Conservation (phyloP, 1,284 basidiomycete genomes). For the Pseudozyma pruni region DNA sequence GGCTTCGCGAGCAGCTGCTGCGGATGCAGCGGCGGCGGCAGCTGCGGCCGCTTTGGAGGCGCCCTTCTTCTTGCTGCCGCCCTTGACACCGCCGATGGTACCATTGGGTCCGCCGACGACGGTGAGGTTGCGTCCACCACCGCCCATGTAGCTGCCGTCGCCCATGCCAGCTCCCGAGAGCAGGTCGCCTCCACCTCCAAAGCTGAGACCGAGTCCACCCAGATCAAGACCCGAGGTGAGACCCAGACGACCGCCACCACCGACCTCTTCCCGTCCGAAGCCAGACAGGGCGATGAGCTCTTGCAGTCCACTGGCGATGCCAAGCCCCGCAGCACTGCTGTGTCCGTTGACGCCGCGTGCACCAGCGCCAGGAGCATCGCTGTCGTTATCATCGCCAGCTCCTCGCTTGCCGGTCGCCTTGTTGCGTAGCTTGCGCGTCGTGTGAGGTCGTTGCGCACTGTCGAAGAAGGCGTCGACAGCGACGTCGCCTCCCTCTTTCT, state of each 20-base stretch:
- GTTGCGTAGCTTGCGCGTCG: slow-evolving; percentile 66
- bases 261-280: slow-evolving; percentile 43
- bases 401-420: slow-evolving; percentile 46
- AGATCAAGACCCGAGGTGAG: slow-evolving; percentile 32
- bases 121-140: slow-evolving; percentile 29
- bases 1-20: slow-evolving; percentile 46
- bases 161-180: slow-evolving; percentile 54
- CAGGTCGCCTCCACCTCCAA: slow-evolving; percentile 46
- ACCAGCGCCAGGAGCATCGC: slow-evolving; percentile 23
- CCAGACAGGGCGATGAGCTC: slow-evolving; percentile 53
- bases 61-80: slow-evolving; percentile 46
- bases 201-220: slow-evolving; percentile 37
- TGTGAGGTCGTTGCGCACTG: slow-evolving; percentile 58
- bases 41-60: slow-evolving; percentile 38
- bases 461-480: slow-evolving; percentile 60
- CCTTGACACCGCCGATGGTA: slow-evolving; percentile 35
- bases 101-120: slow-evolving; percentile 38
- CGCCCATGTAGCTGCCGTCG: slow-evolving; percentile 56
- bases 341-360: slow-evolving; percentile 21
- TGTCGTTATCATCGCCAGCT: slow-evolving; percentile 29
- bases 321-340: slow-evolving; percentile 4
- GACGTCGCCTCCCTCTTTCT: slow-evolving; percentile 65
- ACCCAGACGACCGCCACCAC: slow-evolving; percentile 26
- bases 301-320: slow-evolving; percentile 47
- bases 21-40: slow-evolving; percentile 37